Conservation (phyloP, 176 grass and related monocot species). For the Thalia dealbata region DNA sequence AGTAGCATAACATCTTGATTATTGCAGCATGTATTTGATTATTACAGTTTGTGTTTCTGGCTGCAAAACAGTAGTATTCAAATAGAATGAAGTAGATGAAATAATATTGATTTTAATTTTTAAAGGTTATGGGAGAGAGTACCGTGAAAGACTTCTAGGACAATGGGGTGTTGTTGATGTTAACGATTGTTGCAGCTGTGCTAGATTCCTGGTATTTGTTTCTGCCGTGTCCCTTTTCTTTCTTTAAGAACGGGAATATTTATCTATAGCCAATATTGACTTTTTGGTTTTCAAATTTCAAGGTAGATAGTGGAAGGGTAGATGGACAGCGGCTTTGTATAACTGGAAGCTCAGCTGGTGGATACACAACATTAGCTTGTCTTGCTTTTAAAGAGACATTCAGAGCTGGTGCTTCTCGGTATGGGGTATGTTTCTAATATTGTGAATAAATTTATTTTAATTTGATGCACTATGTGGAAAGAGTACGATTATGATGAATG, state of each 20-base stretch:
- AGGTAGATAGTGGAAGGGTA: slow-evolving; percentile 70
- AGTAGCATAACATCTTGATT: neutral
- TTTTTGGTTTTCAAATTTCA: slow-evolving; percentile 36
- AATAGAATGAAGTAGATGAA: neutral
- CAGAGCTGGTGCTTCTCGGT: slow-evolving; percentile 92
- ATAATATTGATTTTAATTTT: slow-evolving; percentile 24
- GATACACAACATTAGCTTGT: slow-evolving; percentile 83
- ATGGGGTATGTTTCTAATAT: slow-evolving; percentile 69
- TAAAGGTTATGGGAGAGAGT: slow-evolving; percentile 93
- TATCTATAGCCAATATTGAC: neutral
- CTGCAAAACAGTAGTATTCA: neutral
- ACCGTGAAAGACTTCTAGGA: slow-evolving; percentile 64
- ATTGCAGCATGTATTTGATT: neutral
- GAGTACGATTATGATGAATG: neutral
- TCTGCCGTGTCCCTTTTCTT: neutral
- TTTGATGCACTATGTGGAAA: neutral
- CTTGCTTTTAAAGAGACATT: slow-evolving; percentile 84
- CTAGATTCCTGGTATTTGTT: slow-evolving; percentile 59
- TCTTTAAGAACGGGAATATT: neutral
- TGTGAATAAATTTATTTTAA: neutral
- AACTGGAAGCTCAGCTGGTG: slow-evolving; percentile 81
- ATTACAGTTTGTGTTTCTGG: neutral
- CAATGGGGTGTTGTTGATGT: slow-evolving; percentile 90
- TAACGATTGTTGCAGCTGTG: slow-evolving; percentile 82
- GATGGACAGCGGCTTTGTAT: slow-evolving; percentile 82